Percentiles rank a stretch among this genome's conserved stretches.
Evolutionary conservation across 2,329 filamentous ascomycete species (phyloP).

Genomic region (Neopestalotiopsis sp.): DNA sequence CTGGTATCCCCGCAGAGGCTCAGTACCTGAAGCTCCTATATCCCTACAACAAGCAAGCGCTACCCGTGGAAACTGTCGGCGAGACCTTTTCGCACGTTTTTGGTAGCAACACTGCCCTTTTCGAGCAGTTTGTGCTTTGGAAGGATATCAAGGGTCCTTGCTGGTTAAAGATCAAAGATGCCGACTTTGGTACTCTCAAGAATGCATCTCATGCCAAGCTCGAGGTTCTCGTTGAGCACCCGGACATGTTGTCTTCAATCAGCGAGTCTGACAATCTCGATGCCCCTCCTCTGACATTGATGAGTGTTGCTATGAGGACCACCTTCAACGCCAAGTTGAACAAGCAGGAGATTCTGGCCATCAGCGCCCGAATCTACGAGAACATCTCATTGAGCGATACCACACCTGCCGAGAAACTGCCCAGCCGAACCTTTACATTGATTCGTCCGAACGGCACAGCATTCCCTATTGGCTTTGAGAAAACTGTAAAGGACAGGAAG

Average conservation of each 20-base stretch:
- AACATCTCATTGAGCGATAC: constrained; percentile 87
- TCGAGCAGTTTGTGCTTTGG: constrained; percentile 98
- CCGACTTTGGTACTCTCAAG: constrained; percentile 82
- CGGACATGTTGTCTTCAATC: constrained; percentile 74
- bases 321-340: constrained; percentile 90
- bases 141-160: constrained; percentile 99
- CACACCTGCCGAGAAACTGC: constrained; percentile 84
- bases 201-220: constrained; percentile 98
- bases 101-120: constrained; percentile 89
- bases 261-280: constrained; percentile 82
- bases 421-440: constrained; percentile 88
- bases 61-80: constrained; percentile 75
- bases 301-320: constrained; percentile 90
- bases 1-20: constrained; percentile 83
- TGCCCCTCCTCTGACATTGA: constrained; percentile 87
- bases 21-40: constrained; percentile 97
- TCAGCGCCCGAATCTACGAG: constrained; percentile 91
- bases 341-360: constrained; percentile 93
- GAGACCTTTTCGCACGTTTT: constrained; percentile 96
- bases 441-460: constrained; percentile 78
- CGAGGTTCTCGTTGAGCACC: constrained; percentile 81
- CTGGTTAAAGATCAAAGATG: constrained; percentile 89
- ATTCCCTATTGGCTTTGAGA: constrained; percentile 88
- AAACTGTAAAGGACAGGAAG: constrained; percentile 72
- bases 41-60: constrained; percentile 80